These are phyloP conservation scores for Candida patagonica DNA, from an alignment of 805 yeast genomes.

Conservation along the genomic window DNA sequence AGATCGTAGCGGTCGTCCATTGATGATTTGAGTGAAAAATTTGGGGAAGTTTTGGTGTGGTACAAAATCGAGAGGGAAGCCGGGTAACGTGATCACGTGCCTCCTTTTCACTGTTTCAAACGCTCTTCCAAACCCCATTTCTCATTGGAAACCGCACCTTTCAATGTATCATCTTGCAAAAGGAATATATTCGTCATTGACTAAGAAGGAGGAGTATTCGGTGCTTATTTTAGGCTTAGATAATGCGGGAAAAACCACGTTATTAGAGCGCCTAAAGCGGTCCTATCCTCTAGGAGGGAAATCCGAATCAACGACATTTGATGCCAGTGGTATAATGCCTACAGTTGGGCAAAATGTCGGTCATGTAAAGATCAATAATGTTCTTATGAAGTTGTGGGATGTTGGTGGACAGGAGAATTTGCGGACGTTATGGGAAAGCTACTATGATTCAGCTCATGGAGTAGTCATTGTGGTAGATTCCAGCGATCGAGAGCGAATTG, in stretches of 20 bases:
- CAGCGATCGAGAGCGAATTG: constrained; percentile 70
- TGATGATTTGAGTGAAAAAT: no score
- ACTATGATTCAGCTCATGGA: constrained; percentile 80
- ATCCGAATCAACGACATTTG: neutral
- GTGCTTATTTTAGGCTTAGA: constrained; percentile 81
- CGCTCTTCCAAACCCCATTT: no score
- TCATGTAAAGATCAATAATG: constrained; percentile 31
- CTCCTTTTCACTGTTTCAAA: no score
- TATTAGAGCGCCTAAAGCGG: constrained; percentile 56
- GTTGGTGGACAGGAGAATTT: constrained; percentile 91
- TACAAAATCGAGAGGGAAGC: no score
- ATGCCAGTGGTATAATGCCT: constrained; percentile 46
- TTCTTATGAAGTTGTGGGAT: constrained; percentile 78
- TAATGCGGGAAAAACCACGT: constrained; percentile 92
- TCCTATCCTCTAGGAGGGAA: neutral
- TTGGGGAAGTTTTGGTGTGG: no score
- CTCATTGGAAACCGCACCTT: no score
- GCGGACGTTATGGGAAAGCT: constrained; percentile 78
- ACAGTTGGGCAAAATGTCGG: constrained; percentile 86
- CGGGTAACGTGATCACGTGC: no score
- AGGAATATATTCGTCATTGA: constrained; percentile 51
- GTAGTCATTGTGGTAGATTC: constrained; percentile 90
- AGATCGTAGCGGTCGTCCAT: constrained; percentile 16
- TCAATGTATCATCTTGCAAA: constrained; percentile 60
- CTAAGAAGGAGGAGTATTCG: constrained; percentile 57